Evolutionary conservation across 257 asterid genomes (phyloP), one percentile per base, ranked within the genome.

Genomic region (Fraxinus anomala): DNA sequence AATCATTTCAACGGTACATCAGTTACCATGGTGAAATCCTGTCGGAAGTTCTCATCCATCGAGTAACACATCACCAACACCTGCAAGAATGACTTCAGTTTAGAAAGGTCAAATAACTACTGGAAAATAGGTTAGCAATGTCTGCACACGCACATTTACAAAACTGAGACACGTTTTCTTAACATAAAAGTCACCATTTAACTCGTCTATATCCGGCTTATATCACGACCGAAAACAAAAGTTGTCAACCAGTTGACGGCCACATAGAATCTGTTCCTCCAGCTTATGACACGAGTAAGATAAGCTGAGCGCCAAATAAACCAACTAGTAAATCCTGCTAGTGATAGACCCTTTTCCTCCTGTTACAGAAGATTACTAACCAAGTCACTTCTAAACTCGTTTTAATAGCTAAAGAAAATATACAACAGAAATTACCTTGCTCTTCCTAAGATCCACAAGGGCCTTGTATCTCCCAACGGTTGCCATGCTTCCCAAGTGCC

Each of bases 271-370:
- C 96, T 89, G 90, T 95, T 95, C 89, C 98, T 91, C 97, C 96
- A 88, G 92, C 99, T 95, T 54, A 95, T 78, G 34, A 95, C 97
- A 7, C 99, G 92, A 17, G 99, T 93, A 14, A 95, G 90, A 83
- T 95, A 95, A 0, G 99, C 98, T 1, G 99, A 95, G 30, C 97
- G 92, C 99, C 99, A 95, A 70, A 95, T 80, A n/a, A 93, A 89
- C 92, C 91, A 95, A 87, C 99, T 95, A 3, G 73, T 21, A 72
- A 95, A 95, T 78, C 99, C 98, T 24, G 96, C 91, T 78, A 93
- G 19, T 7, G 99, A 88, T 63, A 93, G 2, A 23, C 98, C 97
- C 85, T 89, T 92, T 9, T 82, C 96, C 68, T 87, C 98, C 99
- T 94, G 96, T 67, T 73, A 7, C 81, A 31, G 69, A 76, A 68